These are phyloP conservation scores for Aureobasidium subglaciale DNA, from an alignment of 2,329 filamentous ascomycete species.

Conservation along the genomic window DNA sequence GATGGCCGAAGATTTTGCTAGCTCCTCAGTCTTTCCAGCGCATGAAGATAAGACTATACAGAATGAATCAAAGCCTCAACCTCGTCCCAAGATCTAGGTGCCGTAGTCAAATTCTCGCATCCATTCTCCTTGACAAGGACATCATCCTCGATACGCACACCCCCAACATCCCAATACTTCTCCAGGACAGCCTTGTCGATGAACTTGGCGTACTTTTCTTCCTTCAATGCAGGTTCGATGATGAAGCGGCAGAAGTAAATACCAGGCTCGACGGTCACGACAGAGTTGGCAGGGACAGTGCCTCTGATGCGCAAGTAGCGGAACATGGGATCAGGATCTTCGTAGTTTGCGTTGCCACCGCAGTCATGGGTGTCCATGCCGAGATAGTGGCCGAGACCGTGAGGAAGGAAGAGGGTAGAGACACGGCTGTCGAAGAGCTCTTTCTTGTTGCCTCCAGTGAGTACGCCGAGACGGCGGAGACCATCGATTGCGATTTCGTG, in stretches of 20 bases:
- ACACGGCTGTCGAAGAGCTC: slow-evolving; percentile 39
- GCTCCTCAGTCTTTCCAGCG: too few species aligned
- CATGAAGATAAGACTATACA: background rate
- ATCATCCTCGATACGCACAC: slow-evolving; percentile 86
- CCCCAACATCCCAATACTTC: slow-evolving; percentile 70
- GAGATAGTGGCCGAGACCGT: slow-evolving; percentile 45
- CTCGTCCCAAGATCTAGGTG: slow-evolving; percentile 49
- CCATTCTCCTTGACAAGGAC: slow-evolving; percentile 72
- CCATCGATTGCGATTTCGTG: slow-evolving; percentile 78
- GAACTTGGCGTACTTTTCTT: slow-evolving; percentile 52
- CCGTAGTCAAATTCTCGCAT: slow-evolving; percentile 78
- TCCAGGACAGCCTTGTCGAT: slow-evolving; percentile 61
- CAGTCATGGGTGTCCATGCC: slow-evolving; percentile 48
- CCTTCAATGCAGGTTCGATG: slow-evolving; percentile 61
- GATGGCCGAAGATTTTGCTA: too few species aligned
- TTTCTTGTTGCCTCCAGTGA: slow-evolving; percentile 55
- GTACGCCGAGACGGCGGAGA: slow-evolving; percentile 65
- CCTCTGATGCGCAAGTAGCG: slow-evolving; percentile 76
- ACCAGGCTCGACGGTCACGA: slow-evolving; percentile 93
- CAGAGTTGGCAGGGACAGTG: slow-evolving; percentile 65
- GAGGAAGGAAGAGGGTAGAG: slow-evolving; percentile 45
- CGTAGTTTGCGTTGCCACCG: slow-evolving; percentile 43
- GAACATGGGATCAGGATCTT: slow-evolving; percentile 76
- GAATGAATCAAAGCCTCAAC: slow-evolving; percentile 21
- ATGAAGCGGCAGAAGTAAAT: slow-evolving; percentile 71